These are phyloP conservation scores for Micromonas commoda DNA, from an alignment of 139 green algal genomes.

Conservation along the genomic window DNA sequence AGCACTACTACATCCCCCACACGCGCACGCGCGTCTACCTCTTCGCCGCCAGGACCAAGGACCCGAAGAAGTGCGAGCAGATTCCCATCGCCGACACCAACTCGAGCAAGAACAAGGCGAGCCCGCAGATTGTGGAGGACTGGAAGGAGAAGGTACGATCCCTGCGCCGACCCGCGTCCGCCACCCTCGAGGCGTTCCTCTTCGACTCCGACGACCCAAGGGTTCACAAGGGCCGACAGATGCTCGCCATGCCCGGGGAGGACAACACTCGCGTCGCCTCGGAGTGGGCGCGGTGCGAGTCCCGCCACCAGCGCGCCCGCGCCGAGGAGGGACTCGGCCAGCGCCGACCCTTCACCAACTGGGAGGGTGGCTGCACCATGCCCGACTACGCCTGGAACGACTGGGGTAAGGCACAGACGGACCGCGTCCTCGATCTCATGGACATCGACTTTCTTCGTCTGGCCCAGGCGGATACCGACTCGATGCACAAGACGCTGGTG, in stretches of 20 bases:
- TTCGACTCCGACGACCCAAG: slow-evolving; percentile 28
- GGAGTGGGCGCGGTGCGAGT: slow-evolving; percentile 29
- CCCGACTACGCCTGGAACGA: slow-evolving; percentile 33
- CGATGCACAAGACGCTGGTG: slow-evolving; percentile 34
- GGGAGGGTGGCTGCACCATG: slow-evolving; percentile 28
- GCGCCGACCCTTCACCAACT: slow-evolving; percentile 27
- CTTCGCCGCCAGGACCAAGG: slow-evolving; percentile 7
- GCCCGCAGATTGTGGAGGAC: not conserved
- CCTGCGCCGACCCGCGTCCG: slow-evolving; percentile 2
- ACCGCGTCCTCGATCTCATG: slow-evolving; percentile 36
- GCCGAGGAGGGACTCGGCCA: slow-evolving; percentile 25
- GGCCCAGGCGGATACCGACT: slow-evolving; percentile 4
- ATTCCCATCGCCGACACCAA: not conserved
- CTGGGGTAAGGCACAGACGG: slow-evolving; percentile 33
- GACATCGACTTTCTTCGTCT: slow-evolving; percentile 34
- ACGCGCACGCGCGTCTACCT: slow-evolving; percentile 34
- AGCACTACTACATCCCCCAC: slow-evolving; percentile 35
- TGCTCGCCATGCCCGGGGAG: slow-evolving; percentile 11
- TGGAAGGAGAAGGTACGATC: slow-evolving; percentile 23
- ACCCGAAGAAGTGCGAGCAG: not conserved
- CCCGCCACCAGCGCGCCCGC: slow-evolving; percentile 29
- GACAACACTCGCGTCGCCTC: not conserved
- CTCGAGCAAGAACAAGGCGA: not conserved
- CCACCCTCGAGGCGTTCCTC: slow-evolving; percentile 31
- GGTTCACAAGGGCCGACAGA: slow-evolving; percentile 22